phyloP scores from a whole-genome alignment of 2,329 filamentous ascomycete genomes.

The Nothophoma quercina region DNA sequence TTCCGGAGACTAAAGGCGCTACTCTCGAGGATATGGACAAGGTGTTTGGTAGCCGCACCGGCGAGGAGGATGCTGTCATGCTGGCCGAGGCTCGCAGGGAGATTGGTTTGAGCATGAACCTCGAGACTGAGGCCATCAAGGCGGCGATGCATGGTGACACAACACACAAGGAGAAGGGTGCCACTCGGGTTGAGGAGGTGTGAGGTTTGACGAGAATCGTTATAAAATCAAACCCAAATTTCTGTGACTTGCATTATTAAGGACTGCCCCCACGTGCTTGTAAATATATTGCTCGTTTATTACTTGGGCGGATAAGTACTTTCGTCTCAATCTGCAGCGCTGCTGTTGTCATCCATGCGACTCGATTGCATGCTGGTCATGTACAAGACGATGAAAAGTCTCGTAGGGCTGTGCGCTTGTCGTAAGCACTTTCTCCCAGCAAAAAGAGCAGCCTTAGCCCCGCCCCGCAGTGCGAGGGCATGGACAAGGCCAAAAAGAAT shows the following conservation, averaged over 20 bases:
- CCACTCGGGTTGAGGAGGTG: conserved; percentile 26
- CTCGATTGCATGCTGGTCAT: too few relatives aligned
- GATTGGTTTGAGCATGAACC: conserved; percentile 32
- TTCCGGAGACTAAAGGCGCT: conserved; percentile 40
- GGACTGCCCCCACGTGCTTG: too few relatives aligned
- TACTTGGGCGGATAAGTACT: too few relatives aligned
- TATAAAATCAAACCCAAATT: too few relatives aligned
- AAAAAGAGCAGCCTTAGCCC: too few relatives aligned
- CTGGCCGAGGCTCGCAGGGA: conserved; percentile 35
- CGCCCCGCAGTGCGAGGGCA: too few relatives aligned
- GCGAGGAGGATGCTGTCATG: conserved; percentile 38
- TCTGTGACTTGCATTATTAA: too few relatives aligned
- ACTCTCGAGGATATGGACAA: conserved; percentile 42
- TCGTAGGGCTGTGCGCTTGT: too few relatives aligned
- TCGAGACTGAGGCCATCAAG: conserved; percentile 33
- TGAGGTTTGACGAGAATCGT: conserved; percentile 8
- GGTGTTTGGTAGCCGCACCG: conserved; percentile 36
- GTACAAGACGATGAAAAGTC: too few relatives aligned
- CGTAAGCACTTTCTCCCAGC: too few relatives aligned
- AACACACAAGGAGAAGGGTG: conserved; percentile 24
- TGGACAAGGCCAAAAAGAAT: conserved; percentile 20
- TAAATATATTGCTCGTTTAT: neutral
- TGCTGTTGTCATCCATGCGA: too few relatives aligned
- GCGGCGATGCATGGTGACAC: conserved; percentile 27
- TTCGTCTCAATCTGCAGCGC: too few relatives aligned